phyloP scores from a whole-genome alignment of 805 yeast species.

The Yarrowia bubula region DNA sequence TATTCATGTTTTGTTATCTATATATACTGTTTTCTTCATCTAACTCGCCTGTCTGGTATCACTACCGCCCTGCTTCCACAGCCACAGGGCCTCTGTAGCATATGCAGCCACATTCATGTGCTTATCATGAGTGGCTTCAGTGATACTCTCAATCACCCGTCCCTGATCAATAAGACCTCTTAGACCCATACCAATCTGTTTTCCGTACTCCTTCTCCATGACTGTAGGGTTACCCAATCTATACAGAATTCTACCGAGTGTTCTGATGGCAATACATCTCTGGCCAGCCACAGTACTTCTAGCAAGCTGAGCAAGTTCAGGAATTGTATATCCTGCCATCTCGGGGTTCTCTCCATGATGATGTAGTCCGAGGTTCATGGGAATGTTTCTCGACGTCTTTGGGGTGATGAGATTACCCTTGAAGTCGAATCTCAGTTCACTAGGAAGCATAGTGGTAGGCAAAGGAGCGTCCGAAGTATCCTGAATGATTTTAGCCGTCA shows the following conservation, averaged over 20 bases:
- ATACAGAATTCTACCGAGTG: slow-evolving; percentile 81
- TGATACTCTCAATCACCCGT: slow-evolving; percentile 61
- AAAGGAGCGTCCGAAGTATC: slow-evolving; percentile 18
- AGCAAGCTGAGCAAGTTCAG: slow-evolving; percentile 74
- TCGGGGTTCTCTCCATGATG: slow-evolving; percentile 89
- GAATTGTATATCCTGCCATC: slow-evolving; percentile 86
- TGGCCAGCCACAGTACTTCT: slow-evolving; percentile 82
- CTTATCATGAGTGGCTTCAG: slow-evolving; percentile 66
- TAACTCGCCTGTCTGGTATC: slow-evolving; percentile 20
- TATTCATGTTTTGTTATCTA: background rate
- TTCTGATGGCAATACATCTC: slow-evolving; percentile 79
- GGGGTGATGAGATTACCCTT: slow-evolving; percentile 72
- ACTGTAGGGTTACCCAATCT: slow-evolving; percentile 58
- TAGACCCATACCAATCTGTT: slow-evolving; percentile 52
- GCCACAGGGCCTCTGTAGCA: slow-evolving; percentile 88
- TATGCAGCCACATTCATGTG: slow-evolving; percentile 76
- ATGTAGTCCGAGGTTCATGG: slow-evolving; percentile 70
- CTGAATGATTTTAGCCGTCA: slow-evolving; percentile 13
- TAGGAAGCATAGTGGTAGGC: background rate
- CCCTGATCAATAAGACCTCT: slow-evolving; percentile 71
- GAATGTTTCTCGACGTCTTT: slow-evolving; percentile 47
- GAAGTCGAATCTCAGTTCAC: slow-evolving; percentile 82
- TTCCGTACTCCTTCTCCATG: slow-evolving; percentile 40
- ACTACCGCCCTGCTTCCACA: slow-evolving; percentile 55
- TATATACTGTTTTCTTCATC: background rate